Conservation (phyloP, 2,329 filamentous ascomycete species). For the Xylariales sp. region DNA sequence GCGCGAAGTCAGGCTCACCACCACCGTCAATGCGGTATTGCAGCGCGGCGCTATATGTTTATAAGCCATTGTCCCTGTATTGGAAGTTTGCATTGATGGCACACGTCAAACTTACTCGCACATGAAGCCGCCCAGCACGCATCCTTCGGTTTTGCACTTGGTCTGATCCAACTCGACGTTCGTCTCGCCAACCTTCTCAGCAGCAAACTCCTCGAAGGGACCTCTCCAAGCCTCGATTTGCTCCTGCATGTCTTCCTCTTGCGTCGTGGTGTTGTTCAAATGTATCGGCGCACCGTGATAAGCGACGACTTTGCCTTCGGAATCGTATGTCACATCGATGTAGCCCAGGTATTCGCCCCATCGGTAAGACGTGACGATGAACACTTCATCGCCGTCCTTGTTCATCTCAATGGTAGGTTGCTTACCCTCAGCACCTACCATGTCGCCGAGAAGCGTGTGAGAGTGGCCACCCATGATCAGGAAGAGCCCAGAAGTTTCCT, state of each 20-base stretch:
- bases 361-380: constrained; percentile 62
- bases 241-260: constrained; percentile 51
- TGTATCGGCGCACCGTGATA: constrained; percentile 63
- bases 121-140: constrained; percentile 51
- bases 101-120: constrained; percentile 33
- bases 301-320: constrained; percentile 53
- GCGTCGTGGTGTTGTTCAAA: constrained; percentile 54
- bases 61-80: not conserved
- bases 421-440: constrained; percentile 51
- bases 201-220: constrained; percentile 57
- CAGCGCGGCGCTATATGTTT: constrained; percentile 49
- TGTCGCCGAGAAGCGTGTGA: constrained; percentile 51
- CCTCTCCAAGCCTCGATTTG: constrained; percentile 55
- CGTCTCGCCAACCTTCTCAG: constrained; percentile 50
- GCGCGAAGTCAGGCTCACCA: constrained; percentile 45
- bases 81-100: no score
- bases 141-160: constrained; percentile 54
- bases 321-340: constrained; percentile 61
- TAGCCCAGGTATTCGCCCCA: constrained; percentile 67
- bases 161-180: constrained; percentile 55
- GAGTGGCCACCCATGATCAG: constrained; percentile 50
- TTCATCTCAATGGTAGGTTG: constrained; percentile 62
- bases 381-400: constrained; percentile 60
- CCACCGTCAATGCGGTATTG: constrained; percentile 51
- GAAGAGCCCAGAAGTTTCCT: constrained; percentile 57